Base-by-base conservation (phyloP, 345 rosid genomes). In the Balakata baccata region DNA sequence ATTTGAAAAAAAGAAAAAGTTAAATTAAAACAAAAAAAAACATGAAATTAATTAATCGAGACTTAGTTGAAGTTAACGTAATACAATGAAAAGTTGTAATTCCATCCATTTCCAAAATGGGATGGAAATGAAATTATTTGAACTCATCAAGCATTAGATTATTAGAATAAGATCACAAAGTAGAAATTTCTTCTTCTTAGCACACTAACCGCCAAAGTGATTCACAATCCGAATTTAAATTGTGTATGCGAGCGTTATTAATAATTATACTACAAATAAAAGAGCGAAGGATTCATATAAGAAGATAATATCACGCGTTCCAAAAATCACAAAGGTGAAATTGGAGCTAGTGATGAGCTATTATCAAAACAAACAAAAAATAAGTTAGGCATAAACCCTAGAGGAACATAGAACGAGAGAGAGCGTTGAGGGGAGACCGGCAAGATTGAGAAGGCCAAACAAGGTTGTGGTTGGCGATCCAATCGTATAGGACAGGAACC, bases 371-470 rank as follows among this genome's bases (percentile, higher is more conserved):
- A 46, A 63, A 38, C 63, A 25, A 6, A 8, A 58, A 58, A 13
- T 0, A 60, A 37, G 18, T 7, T n/a, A n/a, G n/a, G n/a, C n/a
- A 43, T 12, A 68, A 74, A 79, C 77, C 72, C 68, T 67, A 80
- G 52, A 25, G 62, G 29, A 71, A 59, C 2, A 56, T 43, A 38
- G 17, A 64, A 6, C 41, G 53, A 59, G 3, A 56, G 53, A 38
- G 17, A 64, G 6, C 41, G 53, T 0, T 47, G 25, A 52, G 38
- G 18, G 16, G 71, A 13, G 57, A 86, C 89, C 92, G 81, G 81
- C 90, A 88, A 67, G 92, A 88, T 38, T 74, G 88, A 45, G 86
- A 85, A 8, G 86, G 88, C 85, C 87, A 85, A 69, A 80, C 72
- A 70, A 82, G 88, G 69, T 82, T 78, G 77, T 85, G 85, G 18